Base-by-base conservation (phyloP, 2,329 filamentous ascomycete genomes). In the Calonectria honghensis region DNA sequence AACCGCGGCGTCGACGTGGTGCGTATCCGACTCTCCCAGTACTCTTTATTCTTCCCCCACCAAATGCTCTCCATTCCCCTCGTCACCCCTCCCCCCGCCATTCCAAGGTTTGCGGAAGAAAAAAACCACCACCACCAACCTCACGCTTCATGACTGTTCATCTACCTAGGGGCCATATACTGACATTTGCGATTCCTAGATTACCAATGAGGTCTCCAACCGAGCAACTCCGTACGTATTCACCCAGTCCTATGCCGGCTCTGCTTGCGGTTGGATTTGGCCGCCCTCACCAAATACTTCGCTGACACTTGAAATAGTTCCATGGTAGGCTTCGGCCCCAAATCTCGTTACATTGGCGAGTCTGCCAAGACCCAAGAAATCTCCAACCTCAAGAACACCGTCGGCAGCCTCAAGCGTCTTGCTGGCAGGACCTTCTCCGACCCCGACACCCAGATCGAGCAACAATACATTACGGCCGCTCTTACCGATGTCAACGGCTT, bases 1-100 rank as follows among this genome's bases (percentile, higher is more conserved):
- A 98, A 98, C 88, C 96, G 97, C 86, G 97, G 97, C 89, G 97
- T 99, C 87, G 97, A 99, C 90, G 97, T 99, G 86, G 96, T 98
- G 91, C 85, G 96, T 97, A 84, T 80, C 78, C 76, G 39, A 24
- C 68, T 68, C 31, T 54, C 71, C 70, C 27, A 39, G 61, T 13
- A 20, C 50, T 51, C 48, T 27, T 59, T 6, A 50, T 48, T 29
- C 52, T 41, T 52, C 73, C 68, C 68, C 45, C 24, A 45, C 63
- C 66, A 65, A 31, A 45, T 29, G 20, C 45, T 52, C 61, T 18
- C 39, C 59, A 41, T 68, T 66, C 59, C 61, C 66, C 51, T 68
- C 72, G 63, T 48, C 52, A 59, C 63, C 48, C 70, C 37, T 72
- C 68, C 50, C 72, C 39, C 68, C 71, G 70, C 73, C 70, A 70